These are phyloP conservation scores for Sarocladium oryzae DNA, from an alignment of 2,329 filamentous ascomycete genomes.

Conservation along the genomic window DNA sequence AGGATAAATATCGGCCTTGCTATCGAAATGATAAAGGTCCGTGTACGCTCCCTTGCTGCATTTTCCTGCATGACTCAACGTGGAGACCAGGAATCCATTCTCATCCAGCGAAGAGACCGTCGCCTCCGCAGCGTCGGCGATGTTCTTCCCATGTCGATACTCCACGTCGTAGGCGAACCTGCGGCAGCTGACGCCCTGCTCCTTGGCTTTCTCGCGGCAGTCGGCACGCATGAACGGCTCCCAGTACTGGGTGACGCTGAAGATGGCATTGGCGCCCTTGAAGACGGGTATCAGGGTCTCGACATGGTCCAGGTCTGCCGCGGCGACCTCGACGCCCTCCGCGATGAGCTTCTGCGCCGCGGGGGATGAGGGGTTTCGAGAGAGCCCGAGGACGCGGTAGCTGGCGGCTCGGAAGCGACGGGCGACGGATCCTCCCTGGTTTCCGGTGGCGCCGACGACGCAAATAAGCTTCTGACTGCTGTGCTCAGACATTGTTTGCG, in stretches of 20 bases:
- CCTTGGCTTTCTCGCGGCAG: conserved; percentile 7
- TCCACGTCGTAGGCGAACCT: conserved; percentile 15
- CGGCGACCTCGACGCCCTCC: conserved; percentile 29
- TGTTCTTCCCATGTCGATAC: conserved; percentile 14
- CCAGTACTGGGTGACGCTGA: conserved; percentile 28
- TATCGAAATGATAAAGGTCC: conserved; percentile 42
- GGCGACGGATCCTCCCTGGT: conserved; percentile 42
- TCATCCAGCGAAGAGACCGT: conserved; percentile 20
- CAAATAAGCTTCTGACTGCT: conserved; percentile 29
- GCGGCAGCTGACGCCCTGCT: conserved; percentile 10
- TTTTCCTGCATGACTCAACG: conserved; percentile 32
- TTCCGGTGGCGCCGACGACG: conserved; percentile 41
- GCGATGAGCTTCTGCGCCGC: conserved; percentile 23
- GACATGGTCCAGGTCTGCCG: conserved; percentile 25
- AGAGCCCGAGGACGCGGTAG: conserved; percentile 21
- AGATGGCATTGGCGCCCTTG: conserved; percentile 29
- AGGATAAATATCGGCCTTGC: conserved; percentile 37
- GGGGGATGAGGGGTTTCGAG: conserved; percentile 32
- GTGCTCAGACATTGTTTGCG: too few relatives aligned
- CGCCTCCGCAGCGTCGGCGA: conserved; percentile 14
- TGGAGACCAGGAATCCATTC: conserved; percentile 36
- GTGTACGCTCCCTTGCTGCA: conserved; percentile 35
- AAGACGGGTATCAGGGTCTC: conserved; percentile 27
- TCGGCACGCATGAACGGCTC: conserved; percentile 8
- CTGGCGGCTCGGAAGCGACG: neutral